Percentiles rank a stretch among this genome's conserved stretches.
Conservation (phyloP, 169 alveolate genomes). For the Theileria luwenshuni region DNA sequence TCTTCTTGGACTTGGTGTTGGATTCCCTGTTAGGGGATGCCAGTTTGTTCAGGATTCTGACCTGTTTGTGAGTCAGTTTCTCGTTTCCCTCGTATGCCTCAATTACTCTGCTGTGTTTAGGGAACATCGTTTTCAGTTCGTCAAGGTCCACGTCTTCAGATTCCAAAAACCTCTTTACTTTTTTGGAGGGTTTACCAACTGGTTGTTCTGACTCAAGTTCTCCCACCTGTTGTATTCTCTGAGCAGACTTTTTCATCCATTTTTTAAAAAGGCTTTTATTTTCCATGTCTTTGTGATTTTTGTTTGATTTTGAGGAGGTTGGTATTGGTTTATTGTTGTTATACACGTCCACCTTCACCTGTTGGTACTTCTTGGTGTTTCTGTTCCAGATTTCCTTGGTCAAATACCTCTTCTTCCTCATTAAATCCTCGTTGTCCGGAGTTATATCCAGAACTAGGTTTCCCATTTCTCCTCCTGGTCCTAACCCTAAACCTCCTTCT, state of each 20-base stretch:
- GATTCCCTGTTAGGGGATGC: conserved; percentile 30
- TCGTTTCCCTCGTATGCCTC: conserved; percentile 49
- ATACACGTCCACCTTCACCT: conserved; percentile 57
- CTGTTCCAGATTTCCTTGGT: conserved; percentile 66
- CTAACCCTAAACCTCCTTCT: no score
- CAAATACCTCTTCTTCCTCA: conserved; percentile 52
- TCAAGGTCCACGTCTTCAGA: conserved; percentile 33
- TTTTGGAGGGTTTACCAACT: neutral
- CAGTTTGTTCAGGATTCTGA: conserved; percentile 52
- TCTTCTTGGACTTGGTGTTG: conserved; percentile 17
- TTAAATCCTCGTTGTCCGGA: conserved; percentile 62
- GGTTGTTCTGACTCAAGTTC: conserved; percentile 29
- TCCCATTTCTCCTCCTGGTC: neutral
- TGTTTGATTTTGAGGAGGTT: neutral
- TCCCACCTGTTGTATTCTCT: conserved; percentile 63
- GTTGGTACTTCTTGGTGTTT: conserved; percentile 55
- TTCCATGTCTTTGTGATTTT: conserved; percentile 28
- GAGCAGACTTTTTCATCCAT: conserved; percentile 59
- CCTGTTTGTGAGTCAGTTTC: conserved; percentile 59
- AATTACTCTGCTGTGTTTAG: conserved; percentile 53
- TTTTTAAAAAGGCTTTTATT: conserved; percentile 55
- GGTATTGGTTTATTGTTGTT: conserved; percentile 39
- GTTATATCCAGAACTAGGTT: conserved; percentile 54
- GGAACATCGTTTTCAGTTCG: conserved; percentile 66
- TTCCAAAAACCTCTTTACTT: neutral